Conservation (phyloP, 306 rosid species). For the Hippophae rhamnoides region DNA sequence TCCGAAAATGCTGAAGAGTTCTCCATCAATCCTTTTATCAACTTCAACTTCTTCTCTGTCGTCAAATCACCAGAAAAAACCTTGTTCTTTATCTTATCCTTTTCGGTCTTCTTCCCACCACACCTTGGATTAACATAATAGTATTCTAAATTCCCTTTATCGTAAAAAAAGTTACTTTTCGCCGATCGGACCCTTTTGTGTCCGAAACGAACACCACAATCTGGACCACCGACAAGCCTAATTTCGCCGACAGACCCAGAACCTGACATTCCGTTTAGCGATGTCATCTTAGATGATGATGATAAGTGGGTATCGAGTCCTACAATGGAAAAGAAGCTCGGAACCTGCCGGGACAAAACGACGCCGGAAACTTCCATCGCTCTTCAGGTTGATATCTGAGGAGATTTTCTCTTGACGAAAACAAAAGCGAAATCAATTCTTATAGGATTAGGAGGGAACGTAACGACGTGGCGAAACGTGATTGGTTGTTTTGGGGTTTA, state of each 20-base stretch:
- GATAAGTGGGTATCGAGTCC: neutral
- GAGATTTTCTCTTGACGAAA: neutral
- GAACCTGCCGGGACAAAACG: constrained; percentile 28
- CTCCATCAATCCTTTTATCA: constrained; percentile 39
- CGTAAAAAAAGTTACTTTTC: constrained; percentile 37
- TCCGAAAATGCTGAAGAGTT: constrained; percentile 25
- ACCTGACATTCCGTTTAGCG: constrained; percentile 12
- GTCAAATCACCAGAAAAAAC: constrained; percentile 17
- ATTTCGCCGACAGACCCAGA: neutral
- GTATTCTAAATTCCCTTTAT: constrained; percentile 44
- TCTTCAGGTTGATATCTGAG: neutral
- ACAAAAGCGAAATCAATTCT: neutral
- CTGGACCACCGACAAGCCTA: constrained; percentile 14
- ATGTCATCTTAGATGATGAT: neutral
- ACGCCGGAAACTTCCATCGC: constrained; percentile 64
- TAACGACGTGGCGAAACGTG: neutral
- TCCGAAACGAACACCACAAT: constrained; percentile 9
- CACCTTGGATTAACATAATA: constrained; percentile 31
- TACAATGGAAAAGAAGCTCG: constrained; percentile 13
- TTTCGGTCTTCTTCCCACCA: constrained; percentile 10
- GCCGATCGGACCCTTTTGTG: constrained; percentile 8
- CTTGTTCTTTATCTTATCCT: constrained; percentile 28
- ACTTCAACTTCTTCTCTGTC: constrained; percentile 48
- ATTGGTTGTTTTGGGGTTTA: too few relatives aligned
- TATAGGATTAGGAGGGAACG: neutral